phyloP scores from a whole-genome alignment of 2,329 filamentous ascomycete genomes.

The Sphaerulina vaccinii region DNA sequence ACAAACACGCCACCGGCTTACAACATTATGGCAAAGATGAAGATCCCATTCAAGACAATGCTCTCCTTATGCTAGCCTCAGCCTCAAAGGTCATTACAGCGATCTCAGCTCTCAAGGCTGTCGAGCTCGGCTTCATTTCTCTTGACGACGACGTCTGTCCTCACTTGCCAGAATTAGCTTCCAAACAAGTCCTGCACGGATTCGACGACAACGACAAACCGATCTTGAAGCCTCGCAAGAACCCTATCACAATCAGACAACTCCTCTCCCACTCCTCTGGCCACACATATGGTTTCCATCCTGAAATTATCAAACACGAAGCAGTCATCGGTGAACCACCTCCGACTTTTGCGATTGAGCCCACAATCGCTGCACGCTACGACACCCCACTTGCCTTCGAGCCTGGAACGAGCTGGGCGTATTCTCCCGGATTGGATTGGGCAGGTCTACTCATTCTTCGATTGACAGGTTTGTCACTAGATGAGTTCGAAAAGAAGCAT shows the following conservation, averaged over 20 bases:
- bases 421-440: slow-evolving; percentile 53
- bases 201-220: slow-evolving; percentile 45
- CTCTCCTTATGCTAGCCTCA: slow-evolving; percentile 36
- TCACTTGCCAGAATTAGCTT: slow-evolving; percentile 50
- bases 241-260: slow-evolving; percentile 51
- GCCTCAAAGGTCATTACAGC: slow-evolving; percentile 51
- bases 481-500: slow-evolving; percentile 46
- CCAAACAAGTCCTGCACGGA: slow-evolving; percentile 50
- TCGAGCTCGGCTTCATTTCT: slow-evolving; percentile 52
- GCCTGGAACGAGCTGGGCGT: slow-evolving; percentile 54
- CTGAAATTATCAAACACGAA: slow-evolving; percentile 34
- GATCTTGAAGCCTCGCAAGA: slow-evolving; percentile 34
- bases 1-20: slow-evolving; percentile 33
- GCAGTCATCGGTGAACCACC: slow-evolving; percentile 17
- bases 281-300: slow-evolving; percentile 45
- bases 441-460: slow-evolving; percentile 53
- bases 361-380: slow-evolving; percentile 46
- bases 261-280: slow-evolving; percentile 56
- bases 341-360: slow-evolving; percentile 9
- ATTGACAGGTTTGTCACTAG: slow-evolving; percentile 45
- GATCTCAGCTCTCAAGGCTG: slow-evolving; percentile 55
- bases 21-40: slow-evolving; percentile 23
- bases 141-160: slow-evolving; percentile 49
- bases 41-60: slow-evolving; percentile 33
- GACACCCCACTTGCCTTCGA: slow-evolving; percentile 51